These are phyloP conservation scores for Boletus sp. DNA, from an alignment of 768 basidiomycete genomes.

Conservation along the genomic window DNA sequence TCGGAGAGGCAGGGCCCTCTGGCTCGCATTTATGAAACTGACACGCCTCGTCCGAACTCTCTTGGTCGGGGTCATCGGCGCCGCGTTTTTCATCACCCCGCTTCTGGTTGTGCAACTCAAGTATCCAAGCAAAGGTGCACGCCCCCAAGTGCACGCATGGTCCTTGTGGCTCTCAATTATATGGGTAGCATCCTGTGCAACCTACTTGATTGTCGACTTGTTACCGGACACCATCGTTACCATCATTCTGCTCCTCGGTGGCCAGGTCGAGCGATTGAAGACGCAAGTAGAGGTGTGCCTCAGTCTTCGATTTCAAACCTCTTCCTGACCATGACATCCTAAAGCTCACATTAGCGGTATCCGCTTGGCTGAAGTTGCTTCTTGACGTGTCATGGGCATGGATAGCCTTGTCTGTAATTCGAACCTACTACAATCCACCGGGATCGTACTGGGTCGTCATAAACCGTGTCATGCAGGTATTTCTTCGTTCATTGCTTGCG, in stretches of 20 bases:
- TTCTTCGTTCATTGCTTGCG: conserved; percentile 8
- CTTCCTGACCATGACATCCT: background rate
- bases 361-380: conserved; percentile 67
- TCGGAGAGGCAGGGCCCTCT: conserved; percentile 60
- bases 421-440: conserved; percentile 54
- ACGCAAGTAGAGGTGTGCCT: conserved; percentile 63
- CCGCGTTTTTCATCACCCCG: conserved; percentile 65
- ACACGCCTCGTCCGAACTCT: conserved; percentile 58
- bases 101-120: conserved; percentile 65
- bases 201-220: conserved; percentile 63
- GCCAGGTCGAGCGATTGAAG: conserved; percentile 63
- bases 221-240: conserved; percentile 56
- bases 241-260: conserved; percentile 53
- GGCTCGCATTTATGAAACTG: conserved; percentile 65
- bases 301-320: background rate
- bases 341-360: conserved; percentile 66
- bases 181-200: conserved; percentile 62
- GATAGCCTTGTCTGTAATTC: conserved; percentile 68
- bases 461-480: conserved; percentile 70
- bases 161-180: conserved; percentile 69
- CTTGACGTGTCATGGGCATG: conserved; percentile 71
- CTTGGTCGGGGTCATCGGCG: conserved; percentile 57
- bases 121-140: conserved; percentile 47
- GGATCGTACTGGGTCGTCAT: conserved; percentile 66
- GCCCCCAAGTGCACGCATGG: conserved; percentile 57